Conservation (phyloP, 1,284 basidiomycete genomes). For the Ceratobasidium sp. region DNA sequence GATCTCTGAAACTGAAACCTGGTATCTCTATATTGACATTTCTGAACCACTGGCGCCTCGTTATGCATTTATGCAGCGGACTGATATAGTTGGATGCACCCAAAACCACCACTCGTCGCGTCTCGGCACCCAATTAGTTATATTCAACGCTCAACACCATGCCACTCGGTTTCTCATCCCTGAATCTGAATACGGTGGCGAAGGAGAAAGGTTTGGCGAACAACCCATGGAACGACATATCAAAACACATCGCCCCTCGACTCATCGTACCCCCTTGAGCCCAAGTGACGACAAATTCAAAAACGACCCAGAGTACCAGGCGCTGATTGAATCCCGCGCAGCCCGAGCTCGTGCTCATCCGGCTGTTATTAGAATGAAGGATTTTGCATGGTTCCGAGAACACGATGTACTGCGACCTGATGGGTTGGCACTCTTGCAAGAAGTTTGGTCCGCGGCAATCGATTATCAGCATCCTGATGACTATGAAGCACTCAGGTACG, state of each 20-base stretch:
- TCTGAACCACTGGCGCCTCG: conserved; percentile 23
- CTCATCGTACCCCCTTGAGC: not conserved
- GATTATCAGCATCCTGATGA: not conserved
- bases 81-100: conserved; percentile 11
- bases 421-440: conserved; percentile 18
- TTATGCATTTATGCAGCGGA: conserved; percentile 30
- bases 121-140: conserved; percentile 3
- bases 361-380: conserved; percentile 21
- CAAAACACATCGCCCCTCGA: not conserved
- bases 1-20: not conserved
- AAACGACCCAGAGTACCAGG: conserved; percentile 16
- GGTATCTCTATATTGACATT: conserved; percentile 36
- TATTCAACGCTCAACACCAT: conserved; percentile 38
- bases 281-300: not conserved
- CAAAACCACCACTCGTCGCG: not conserved
- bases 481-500: not conserved
- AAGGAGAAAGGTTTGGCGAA: conserved; percentile 20
- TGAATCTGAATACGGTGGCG: conserved; percentile 14
- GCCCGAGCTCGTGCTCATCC: conserved; percentile 25
- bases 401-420: conserved; percentile 25
- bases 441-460: conserved; percentile 11
- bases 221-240: conserved; percentile 6
- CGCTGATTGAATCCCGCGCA: conserved; percentile 6
- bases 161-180: conserved; percentile 25
- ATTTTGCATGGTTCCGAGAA: conserved; percentile 25